phyloP scores from a whole-genome alignment of 2,329 filamentous ascomycete genomes.

The Diaporthe aspalathi region DNA sequence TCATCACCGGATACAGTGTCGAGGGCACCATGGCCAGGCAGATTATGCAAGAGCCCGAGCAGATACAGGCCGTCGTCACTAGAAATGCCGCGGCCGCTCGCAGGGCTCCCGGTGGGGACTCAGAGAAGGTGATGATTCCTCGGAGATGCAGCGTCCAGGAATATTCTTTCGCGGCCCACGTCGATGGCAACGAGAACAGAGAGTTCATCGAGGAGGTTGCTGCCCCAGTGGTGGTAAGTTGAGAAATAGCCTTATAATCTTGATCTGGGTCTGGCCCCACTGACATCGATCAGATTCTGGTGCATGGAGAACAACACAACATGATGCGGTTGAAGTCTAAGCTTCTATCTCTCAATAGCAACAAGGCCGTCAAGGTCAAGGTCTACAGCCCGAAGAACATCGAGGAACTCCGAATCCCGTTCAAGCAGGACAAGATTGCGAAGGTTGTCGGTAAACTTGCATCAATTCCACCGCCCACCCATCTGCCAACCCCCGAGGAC shows the following conservation, averaged over 20 bases:
- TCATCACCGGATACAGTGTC: constrained; percentile 98
- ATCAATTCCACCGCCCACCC: constrained; percentile 76
- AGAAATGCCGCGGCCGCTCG: constrained; percentile 73
- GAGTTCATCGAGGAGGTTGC: constrained; percentile 96
- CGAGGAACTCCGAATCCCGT: constrained; percentile 93
- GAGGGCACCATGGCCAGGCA: constrained; percentile 98
- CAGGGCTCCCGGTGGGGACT: constrained; percentile 73
- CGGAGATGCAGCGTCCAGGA: constrained; percentile 93
- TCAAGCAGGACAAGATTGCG: constrained; percentile 93
- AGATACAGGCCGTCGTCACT: constrained; percentile 94
- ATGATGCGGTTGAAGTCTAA: constrained; percentile 98
- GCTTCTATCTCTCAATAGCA: constrained; percentile 88
- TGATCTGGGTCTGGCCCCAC: neutral
- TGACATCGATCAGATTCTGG: constrained; percentile 75
- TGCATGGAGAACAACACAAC: constrained; percentile 96
- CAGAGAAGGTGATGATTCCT: constrained; percentile 92
- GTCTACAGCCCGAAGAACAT: constrained; percentile 95
- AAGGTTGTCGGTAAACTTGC: constrained; percentile 97
- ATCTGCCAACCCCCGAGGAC: constrained; percentile 46
- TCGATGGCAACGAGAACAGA: constrained; percentile 94
- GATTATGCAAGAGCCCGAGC: constrained; percentile 93
- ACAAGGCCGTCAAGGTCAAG: constrained; percentile 84
- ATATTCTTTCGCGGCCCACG: constrained; percentile 95
- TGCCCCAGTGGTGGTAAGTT: constrained; percentile 87
- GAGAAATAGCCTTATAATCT: neutral